Evolutionary conservation across 805 yeast species (phyloP).

Genomic region (Zygosaccharomyces bisporus): DNA sequence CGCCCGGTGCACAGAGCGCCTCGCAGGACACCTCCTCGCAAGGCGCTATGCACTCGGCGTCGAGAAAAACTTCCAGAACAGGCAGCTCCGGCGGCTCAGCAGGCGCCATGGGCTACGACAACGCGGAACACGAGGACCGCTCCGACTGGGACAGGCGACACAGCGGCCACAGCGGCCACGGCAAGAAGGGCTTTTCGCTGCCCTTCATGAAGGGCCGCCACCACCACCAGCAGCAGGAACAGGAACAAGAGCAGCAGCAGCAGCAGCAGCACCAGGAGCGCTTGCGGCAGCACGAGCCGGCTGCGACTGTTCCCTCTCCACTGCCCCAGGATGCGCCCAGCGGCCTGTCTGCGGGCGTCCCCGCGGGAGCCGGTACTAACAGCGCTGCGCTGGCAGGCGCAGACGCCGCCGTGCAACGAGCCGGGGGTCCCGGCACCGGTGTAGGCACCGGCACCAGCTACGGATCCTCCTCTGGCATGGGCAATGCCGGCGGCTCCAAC

Average conservation of each 20-base stretch:
- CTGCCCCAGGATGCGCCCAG: too few species aligned
- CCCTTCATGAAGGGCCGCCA: conserved; percentile 1
- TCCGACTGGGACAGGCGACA: conserved; percentile 1
- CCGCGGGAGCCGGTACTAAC: background rate
- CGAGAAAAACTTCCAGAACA: background rate
- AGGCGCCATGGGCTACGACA: conserved; percentile 1
- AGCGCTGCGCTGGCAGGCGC: conserved; percentile 6
- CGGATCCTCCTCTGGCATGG: background rate
- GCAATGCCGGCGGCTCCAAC: background rate
- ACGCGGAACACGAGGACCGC: conserved; percentile 2
- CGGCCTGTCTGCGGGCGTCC: background rate
- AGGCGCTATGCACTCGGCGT: background rate
- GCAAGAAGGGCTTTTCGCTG: conserved; percentile 4
- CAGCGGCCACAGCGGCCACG: background rate
- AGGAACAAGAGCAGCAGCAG: background rate
- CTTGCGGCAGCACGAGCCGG: too few species aligned
- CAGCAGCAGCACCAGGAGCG: background rate
- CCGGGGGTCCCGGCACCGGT: conserved; percentile 3
- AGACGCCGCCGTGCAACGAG: conserved; percentile 4
- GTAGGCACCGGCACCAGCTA: background rate
- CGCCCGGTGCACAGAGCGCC: background rate
- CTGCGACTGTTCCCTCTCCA: too few species aligned
- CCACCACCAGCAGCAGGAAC: background rate
- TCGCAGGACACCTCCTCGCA: background rate
- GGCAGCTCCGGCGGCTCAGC: background rate